These are phyloP conservation scores for Viola odorata DNA, from an alignment of 345 rosid genomes.

Conservation along the genomic window DNA sequence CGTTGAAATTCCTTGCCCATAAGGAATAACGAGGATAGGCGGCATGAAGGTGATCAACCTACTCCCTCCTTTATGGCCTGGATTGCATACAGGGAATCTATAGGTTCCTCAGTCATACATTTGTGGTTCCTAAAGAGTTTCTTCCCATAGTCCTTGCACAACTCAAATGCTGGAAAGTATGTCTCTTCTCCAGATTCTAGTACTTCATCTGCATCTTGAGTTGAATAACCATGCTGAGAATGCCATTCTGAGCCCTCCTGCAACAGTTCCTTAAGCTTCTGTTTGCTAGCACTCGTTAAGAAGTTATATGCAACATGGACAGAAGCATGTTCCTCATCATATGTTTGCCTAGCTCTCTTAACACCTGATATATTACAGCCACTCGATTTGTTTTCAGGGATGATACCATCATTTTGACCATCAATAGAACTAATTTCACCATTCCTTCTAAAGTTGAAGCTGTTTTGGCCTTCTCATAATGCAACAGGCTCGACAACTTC, in stretches of 20 bases:
- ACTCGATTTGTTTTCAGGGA: slow-evolving; percentile 27
- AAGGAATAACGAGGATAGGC: too few species aligned
- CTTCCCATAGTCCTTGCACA: slow-evolving; percentile 60
- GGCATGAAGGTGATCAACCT: too few species aligned
- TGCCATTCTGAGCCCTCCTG: slow-evolving; percentile 97
- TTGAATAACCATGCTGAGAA: slow-evolving; percentile 44
- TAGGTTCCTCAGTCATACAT: too few species aligned
- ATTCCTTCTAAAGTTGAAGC: slow-evolving; percentile 18
- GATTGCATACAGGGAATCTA: too few species aligned
- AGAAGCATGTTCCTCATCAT: slow-evolving; percentile 55
- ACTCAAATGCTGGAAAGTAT: slow-evolving; percentile 64
- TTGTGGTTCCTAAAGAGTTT: too few species aligned
- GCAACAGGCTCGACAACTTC: slow-evolving; percentile 30
- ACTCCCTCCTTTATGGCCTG: too few species aligned
- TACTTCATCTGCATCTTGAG: slow-evolving; percentile 46
- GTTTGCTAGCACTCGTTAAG: slow-evolving; percentile 81
- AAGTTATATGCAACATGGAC: slow-evolving; percentile 63
- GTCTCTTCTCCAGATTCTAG: slow-evolving; percentile 83
- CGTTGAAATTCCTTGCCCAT: too few species aligned
- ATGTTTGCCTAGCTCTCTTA: slow-evolving; percentile 58
- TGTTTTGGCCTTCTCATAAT: slow-evolving; percentile 31
- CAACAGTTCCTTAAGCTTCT: slow-evolving; percentile 70
- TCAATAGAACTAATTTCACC: slow-evolving; percentile 28
- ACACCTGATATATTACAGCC: slow-evolving; percentile 49
- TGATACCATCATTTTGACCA: slow-evolving; percentile 22